Percentiles rank a stretch among this genome's conserved stretches.
phyloP scores from a whole-genome alignment of 2,329 filamentous ascomycete species.

The Aspergillus calidoustus region DNA sequence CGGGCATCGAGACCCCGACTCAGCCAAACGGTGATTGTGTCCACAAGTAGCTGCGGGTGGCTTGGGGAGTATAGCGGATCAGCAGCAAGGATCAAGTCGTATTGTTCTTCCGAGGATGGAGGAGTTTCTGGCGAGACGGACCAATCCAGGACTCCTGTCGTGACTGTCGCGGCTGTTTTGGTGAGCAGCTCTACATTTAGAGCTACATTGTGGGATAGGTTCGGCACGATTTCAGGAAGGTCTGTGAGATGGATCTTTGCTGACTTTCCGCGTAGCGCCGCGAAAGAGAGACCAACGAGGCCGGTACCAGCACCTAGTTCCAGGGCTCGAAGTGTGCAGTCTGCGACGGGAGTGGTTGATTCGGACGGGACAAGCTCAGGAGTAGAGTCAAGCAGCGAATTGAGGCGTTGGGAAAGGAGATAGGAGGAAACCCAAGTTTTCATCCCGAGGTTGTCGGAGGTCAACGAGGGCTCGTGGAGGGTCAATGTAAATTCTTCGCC shows the following conservation, averaged over 20 bases:
- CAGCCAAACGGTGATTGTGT: constrained; percentile 72
- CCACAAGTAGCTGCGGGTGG: constrained; percentile 75
- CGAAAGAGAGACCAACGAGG: constrained; percentile 84
- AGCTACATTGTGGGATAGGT: constrained; percentile 74
- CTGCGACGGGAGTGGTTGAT: constrained; percentile 24
- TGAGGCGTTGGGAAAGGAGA: constrained; percentile 75
- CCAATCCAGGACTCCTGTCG: constrained; percentile 76
- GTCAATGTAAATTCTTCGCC: constrained; percentile 63
- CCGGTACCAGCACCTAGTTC: constrained; percentile 92
- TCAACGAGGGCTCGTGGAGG: constrained; percentile 85
- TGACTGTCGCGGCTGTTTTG: constrained; percentile 60
- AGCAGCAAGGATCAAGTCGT: constrained; percentile 76
- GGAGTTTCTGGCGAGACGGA: constrained; percentile 38
- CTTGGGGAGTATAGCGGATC: constrained; percentile 86
- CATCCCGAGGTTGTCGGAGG: constrained; percentile 83
- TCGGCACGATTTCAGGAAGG: constrained; percentile 79
- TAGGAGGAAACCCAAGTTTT: constrained; percentile 97
- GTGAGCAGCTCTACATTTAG: constrained; percentile 65
- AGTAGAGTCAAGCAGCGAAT: constrained; percentile 44
- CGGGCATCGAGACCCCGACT: constrained; percentile 60
- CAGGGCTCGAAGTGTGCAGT: constrained; percentile 53
- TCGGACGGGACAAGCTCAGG: constrained; percentile 37
- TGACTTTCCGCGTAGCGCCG: constrained; percentile 63
- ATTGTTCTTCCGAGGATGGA: constrained; percentile 40
- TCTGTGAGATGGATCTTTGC: constrained; percentile 77